Percentiles rank a stretch among this genome's conserved stretches.
Conservation (phyloP, 1,139 yeast genomes). For the Sugiyamaella sp. region DNA sequence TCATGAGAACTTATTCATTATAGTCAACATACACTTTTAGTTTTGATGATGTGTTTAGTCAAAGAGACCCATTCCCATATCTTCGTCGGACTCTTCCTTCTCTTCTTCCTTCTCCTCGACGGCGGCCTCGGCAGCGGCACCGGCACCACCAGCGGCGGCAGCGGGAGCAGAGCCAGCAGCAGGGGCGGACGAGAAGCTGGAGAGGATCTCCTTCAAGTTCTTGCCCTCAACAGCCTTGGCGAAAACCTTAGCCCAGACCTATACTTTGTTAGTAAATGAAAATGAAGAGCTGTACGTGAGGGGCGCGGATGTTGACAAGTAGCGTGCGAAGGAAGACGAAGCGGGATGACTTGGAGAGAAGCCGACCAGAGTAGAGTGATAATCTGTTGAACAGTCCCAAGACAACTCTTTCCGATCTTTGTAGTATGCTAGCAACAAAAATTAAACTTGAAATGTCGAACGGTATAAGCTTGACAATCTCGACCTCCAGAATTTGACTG, state of each 20-base stretch:
- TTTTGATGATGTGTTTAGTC: constrained; percentile 36
- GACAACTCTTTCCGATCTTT: too few species aligned
- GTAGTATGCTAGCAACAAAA: too few species aligned
- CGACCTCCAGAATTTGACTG: too few species aligned
- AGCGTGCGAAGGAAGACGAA: too few species aligned
- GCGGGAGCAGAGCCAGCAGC: constrained; percentile 60
- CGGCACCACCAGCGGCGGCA: constrained; percentile 69
- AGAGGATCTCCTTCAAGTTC: constrained; percentile 88
- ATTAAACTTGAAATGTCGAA: too few species aligned
- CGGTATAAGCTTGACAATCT: too few species aligned
- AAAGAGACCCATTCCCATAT: constrained; percentile 47
- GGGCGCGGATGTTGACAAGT: too few species aligned
- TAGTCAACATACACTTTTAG: constrained; percentile 1
- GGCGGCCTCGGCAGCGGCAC: constrained; percentile 53
- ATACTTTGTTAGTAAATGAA: constrained; percentile 21
- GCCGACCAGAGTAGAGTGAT: too few species aligned
- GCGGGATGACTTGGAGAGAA: too few species aligned
- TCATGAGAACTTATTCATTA: constrained; percentile 17
- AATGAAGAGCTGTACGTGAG: too few species aligned
- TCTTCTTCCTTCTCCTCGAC: constrained; percentile 38
- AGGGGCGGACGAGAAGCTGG: constrained; percentile 73
- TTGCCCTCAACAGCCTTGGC: constrained; percentile 98
- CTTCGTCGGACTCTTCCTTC: constrained; percentile 41
- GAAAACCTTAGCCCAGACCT: constrained; percentile 91
- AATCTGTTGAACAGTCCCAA: too few species aligned